Evolutionary conservation across 2,329 filamentous ascomycete genomes (phyloP), one percentile per base, ranked within the genome.

Genomic region (Karstenula rhodostoma): DNA sequence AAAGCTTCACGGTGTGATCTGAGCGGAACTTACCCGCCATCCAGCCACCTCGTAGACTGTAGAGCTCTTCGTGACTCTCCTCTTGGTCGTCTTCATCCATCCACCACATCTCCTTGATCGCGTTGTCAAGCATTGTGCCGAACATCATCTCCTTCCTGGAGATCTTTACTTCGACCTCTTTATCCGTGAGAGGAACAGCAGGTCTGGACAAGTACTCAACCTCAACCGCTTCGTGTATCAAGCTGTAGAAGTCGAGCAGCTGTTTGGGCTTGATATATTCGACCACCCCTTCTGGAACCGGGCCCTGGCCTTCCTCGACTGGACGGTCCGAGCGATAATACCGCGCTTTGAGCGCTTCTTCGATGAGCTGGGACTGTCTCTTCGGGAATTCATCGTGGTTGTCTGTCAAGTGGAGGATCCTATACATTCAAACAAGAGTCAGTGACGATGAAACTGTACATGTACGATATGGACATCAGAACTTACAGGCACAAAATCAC

Each of bases 401-500:
- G 23, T 52, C 22, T 10, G 49, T 52, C 19, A 52, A 27, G 35
- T 52, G 49, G 9, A 52, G 22, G 13, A 10, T 27, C 33, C 49
- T 52, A 27, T 23, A 1, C 2, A n/a, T 8, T 22, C 1, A 6
- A 23, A 44, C 42, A 12, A n/a, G 19, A 4, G 19, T 44, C 12
- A 44, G 42, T 22, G 12, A 8, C 19, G 2, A 23, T 19, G 9
- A 23, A 13, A 8, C 9, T 12, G 7, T 44, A 7, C 19, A 44
- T 13, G 19, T 6, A 40, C 37, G 9, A 40, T n/a, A 40, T n/a
- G 8, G n/a, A n/a, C 32, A 52, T 27, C 5, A 10, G 25, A n/a
- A 52, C 49, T 52, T 40, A 52, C 47, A 61, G 49, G 22, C 56
- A 58, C 6, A 23, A 9, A 10, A 56, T 32, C 6, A 59, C 37